Conservation (phyloP, 2,329 filamentous ascomycete species). For the Diaporthe vexans region DNA sequence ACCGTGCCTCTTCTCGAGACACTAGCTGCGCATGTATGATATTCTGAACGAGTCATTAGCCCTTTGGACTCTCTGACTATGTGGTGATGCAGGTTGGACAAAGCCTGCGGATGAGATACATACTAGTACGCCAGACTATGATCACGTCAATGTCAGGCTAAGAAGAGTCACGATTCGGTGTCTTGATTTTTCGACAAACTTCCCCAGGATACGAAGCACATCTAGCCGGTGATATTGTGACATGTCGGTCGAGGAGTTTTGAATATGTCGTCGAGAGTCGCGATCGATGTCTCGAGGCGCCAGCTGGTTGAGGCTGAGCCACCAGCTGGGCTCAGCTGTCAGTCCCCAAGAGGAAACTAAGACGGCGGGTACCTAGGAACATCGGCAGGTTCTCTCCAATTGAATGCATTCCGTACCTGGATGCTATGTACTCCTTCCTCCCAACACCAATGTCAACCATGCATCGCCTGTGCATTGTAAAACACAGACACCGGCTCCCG, state of each 20-base stretch:
- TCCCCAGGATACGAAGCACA: neutral
- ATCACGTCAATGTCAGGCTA: neutral
- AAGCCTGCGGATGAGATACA: neutral
- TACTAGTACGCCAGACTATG: neutral
- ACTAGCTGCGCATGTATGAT: neutral
- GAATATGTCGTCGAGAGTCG: no score
- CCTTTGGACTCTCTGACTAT: neutral
- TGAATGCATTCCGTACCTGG: neutral
- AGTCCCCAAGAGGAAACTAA: neutral
- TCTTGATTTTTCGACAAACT: neutral
- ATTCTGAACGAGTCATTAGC: slow-evolving; percentile 1
- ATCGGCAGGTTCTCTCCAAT: no score
- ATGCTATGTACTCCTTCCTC: neutral
- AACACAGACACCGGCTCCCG: slow-evolving; percentile 21
- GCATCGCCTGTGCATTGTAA: slow-evolving; percentile 1
- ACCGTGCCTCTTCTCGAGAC: slow-evolving; percentile 1
- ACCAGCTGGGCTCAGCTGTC: slow-evolving; percentile 13
- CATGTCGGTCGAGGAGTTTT: neutral
- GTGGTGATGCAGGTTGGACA: neutral
- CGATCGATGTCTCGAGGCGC: neutral
- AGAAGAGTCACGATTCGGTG: neutral
- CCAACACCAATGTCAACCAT: slow-evolving; percentile 2
- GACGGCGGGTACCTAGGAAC: neutral
- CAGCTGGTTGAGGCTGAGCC: neutral
- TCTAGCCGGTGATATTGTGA: neutral